Percentiles rank a stretch among this genome's conserved stretches.
phyloP scores from a whole-genome alignment of 352 stramenopile species.

The Pythium scleroteichum region DNA sequence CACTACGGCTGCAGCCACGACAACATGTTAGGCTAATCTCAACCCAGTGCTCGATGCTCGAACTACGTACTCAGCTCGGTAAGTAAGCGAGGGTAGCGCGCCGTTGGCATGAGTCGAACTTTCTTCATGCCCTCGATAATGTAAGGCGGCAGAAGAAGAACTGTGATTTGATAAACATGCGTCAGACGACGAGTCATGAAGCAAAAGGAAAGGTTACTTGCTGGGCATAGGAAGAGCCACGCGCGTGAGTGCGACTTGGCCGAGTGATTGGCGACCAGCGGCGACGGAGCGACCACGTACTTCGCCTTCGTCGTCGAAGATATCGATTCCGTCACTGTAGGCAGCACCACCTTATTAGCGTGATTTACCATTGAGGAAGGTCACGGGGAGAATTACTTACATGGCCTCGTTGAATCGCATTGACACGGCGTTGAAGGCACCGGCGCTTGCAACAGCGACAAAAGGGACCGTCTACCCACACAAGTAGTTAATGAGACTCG shows the following conservation, averaged over 20 bases:
- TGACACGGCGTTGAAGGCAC: constrained; percentile 85
- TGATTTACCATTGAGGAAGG: too few relatives aligned
- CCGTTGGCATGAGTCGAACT: constrained; percentile 66
- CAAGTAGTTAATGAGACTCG: not conserved
- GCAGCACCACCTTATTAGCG: not conserved
- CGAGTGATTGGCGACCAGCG: constrained; percentile 77
- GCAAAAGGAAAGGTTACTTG: constrained; percentile 30
- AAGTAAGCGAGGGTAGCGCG: constrained; percentile 68
- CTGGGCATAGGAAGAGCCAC: constrained; percentile 80
- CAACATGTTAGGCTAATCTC: not conserved
- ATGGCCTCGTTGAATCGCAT: constrained; percentile 88
- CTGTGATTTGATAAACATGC: too few relatives aligned
- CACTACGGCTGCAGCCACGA: constrained; percentile 38
- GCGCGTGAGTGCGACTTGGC: constrained; percentile 77
- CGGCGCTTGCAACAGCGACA: constrained; percentile 76
- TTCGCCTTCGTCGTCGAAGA: constrained; percentile 78
- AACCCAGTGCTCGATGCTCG: not conserved
- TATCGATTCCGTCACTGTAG: constrained; percentile 77
- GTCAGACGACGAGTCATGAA: too few relatives aligned
- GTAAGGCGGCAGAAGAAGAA: constrained; percentile 80
- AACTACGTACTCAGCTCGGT: constrained; percentile 65
- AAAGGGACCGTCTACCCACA: constrained; percentile 75
- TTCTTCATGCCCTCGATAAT: constrained; percentile 80
- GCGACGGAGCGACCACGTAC: constrained; percentile 77
- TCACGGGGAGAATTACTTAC: constrained; percentile 39